These are phyloP conservation scores for Coniella vitis DNA, from an alignment of 2,329 filamentous ascomycete species.

Conservation along the genomic window DNA sequence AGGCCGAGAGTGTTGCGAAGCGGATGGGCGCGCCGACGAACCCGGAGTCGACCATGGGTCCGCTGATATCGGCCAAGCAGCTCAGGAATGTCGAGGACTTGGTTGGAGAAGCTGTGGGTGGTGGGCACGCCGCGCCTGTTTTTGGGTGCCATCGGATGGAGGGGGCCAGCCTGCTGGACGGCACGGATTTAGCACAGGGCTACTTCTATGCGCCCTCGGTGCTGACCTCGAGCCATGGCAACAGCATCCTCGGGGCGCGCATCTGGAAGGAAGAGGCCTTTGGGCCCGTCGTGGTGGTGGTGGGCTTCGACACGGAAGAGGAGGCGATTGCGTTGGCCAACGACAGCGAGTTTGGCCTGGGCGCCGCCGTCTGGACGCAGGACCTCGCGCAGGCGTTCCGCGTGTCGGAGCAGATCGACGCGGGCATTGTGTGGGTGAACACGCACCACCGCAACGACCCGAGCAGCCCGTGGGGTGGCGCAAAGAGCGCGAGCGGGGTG, in stretches of 20 bases:
- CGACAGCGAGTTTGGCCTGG: conserved; percentile 68
- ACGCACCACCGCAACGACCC: conserved; percentile 69
- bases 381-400: conserved; percentile 68
- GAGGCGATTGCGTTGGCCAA: conserved; percentile 67
- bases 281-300: conserved; percentile 69
- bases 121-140: conserved; percentile 30
- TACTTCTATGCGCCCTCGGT: conserved; percentile 82
- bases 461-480: conserved; percentile 63
- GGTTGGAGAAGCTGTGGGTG: conserved; percentile 54
- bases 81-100: conserved; percentile 63
- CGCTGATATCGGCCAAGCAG: conserved; percentile 54
- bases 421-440: conserved; percentile 53
- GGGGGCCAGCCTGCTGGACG: conserved; percentile 42
- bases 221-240: conserved; percentile 44
- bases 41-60: conserved; percentile 54
- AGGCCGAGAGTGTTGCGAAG: conserved; percentile 47
- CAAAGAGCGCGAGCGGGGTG: conserved; percentile 55
- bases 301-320: conserved; percentile 67
- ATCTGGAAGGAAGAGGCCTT: conserved; percentile 80
- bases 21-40: conserved; percentile 53
- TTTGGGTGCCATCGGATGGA: conserved; percentile 42
- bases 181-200: conserved; percentile 43
- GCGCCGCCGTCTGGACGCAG: conserved; percentile 69
- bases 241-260: conserved; percentile 60
- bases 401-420: conserved; percentile 62